Conservation (phyloP, 345 rosid species). For the Geranium brycei region DNA sequence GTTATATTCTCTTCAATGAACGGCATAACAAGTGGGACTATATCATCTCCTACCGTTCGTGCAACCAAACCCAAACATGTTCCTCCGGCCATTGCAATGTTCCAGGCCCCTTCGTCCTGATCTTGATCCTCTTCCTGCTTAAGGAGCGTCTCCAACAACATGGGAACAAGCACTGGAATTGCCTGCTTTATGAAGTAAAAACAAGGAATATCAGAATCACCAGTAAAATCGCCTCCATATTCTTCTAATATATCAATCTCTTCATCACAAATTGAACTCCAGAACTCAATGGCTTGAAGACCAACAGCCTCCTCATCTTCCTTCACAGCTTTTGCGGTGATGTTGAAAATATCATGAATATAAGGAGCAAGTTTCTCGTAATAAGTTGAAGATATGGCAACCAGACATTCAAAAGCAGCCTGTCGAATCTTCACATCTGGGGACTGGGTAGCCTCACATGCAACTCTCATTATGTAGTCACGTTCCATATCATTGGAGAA, state of each 20-base stretch:
- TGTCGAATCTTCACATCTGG: constrained; percentile 20
- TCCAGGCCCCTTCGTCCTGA: constrained; percentile 25
- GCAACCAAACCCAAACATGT: constrained; percentile 62
- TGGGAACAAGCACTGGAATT: constrained; percentile 17
- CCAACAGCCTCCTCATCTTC: constrained; percentile 23
- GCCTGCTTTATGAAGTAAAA: constrained; percentile 30
- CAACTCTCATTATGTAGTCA: constrained; percentile 26
- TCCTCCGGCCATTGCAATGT: constrained; percentile 46
- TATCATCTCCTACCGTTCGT: constrained; percentile 51
- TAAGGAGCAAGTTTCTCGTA: constrained; percentile 21
- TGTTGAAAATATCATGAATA: constrained; percentile 18
- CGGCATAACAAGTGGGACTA: constrained; percentile 55
- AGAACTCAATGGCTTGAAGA: constrained; percentile 23
- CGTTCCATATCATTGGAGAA: constrained; percentile 20
- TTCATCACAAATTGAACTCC: constrained; percentile 26
- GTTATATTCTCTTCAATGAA: constrained; percentile 54
- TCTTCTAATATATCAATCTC: constrained; percentile 30
- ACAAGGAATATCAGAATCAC: constrained; percentile 27
- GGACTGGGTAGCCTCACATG: constrained; percentile 23
- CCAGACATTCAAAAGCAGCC: constrained; percentile 24
- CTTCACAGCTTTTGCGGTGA: constrained; percentile 21
- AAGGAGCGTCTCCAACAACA: constrained; percentile 21
- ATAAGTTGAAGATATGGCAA: constrained; percentile 20
- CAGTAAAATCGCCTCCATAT: constrained; percentile 25
- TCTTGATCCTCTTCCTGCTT: constrained; percentile 28